phyloP scores from a whole-genome alignment of 1,139 yeast species.

The Protomyces pachydermus region DNA sequence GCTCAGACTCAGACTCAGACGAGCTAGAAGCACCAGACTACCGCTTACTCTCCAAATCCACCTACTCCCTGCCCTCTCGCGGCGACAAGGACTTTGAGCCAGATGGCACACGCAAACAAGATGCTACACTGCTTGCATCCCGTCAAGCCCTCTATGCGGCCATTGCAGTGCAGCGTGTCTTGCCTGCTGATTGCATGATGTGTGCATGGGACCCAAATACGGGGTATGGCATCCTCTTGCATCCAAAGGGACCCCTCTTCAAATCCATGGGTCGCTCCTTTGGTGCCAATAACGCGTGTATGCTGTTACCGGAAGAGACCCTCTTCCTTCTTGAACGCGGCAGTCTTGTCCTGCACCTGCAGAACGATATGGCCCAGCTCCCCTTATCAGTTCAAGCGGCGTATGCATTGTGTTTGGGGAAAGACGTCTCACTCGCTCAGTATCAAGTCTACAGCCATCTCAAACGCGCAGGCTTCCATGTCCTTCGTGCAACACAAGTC shows the following conservation, averaged over 20 bases:
- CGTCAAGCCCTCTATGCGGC: constrained; percentile 71
- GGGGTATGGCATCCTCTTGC: constrained; percentile 32
- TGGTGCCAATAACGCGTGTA: constrained; percentile 30
- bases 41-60: constrained; percentile 4
- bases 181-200: constrained; percentile 43
- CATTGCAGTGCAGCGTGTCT: constrained; percentile 55
- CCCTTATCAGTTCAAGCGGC: constrained; percentile 62
- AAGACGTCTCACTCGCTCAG: constrained; percentile 48
- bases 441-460: constrained; percentile 63
- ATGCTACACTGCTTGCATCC: constrained; percentile 49
- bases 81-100: constrained; percentile 90
- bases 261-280: constrained; percentile 66
- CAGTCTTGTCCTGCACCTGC: constrained; percentile 54
- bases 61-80: constrained; percentile 57
- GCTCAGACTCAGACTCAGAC: background rate
- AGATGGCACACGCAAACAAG: constrained; percentile 65
- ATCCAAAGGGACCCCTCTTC: constrained; percentile 68
- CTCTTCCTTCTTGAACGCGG: constrained; percentile 82
- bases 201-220: constrained; percentile 19
- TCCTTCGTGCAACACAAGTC: constrained; percentile 40
- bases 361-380: constrained; percentile 37
- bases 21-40: constrained; percentile 21
- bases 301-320: constrained; percentile 60
- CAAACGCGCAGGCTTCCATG: constrained; percentile 74
- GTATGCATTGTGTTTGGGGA: constrained; percentile 51